Percentiles rank a stretch among this genome's conserved stretches.
These are phyloP conservation scores for Diaporthe helianthi DNA, from an alignment of 2,329 filamentous ascomycete species.

Conservation along the genomic window DNA sequence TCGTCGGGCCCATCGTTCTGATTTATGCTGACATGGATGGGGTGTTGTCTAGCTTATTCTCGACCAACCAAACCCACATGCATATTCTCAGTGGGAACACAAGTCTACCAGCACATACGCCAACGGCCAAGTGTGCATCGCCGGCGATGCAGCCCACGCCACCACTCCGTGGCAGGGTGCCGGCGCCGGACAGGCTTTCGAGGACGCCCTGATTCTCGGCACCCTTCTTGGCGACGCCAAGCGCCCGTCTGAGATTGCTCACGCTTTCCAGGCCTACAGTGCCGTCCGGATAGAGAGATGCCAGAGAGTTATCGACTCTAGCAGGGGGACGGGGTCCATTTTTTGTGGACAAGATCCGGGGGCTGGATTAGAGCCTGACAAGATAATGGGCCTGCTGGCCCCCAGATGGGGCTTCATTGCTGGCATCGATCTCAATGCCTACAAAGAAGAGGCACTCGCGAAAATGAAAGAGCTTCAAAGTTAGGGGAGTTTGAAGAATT, in stretches of 20 bases:
- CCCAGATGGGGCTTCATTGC: slow-evolving; percentile 33
- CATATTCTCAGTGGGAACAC: slow-evolving; percentile 36
- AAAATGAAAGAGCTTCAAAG: slow-evolving; percentile 27
- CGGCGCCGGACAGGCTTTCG: slow-evolving; percentile 34
- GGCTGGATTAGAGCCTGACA: slow-evolving; percentile 32
- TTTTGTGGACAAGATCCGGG: slow-evolving; percentile 33
- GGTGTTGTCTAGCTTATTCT: slow-evolving; percentile 29
- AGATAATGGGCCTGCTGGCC: slow-evolving; percentile 21
- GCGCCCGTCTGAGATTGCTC: slow-evolving; percentile 6
- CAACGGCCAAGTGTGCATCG: slow-evolving; percentile 27
- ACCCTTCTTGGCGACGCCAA: slow-evolving; percentile 21
- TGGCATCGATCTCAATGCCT: slow-evolving; percentile 24
- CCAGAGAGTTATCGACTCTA: slow-evolving; percentile 34
- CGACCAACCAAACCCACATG: slow-evolving; percentile 30
- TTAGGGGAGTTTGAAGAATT: neutral
- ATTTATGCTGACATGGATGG: neutral
- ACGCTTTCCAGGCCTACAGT: slow-evolving; percentile 32
- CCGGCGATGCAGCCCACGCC: slow-evolving; percentile 35
- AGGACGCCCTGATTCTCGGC: slow-evolving; percentile 34
- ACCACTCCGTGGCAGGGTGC: slow-evolving; percentile 35
- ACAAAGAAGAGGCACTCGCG: slow-evolving; percentile 29
- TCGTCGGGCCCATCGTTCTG: neutral
- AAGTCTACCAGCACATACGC: slow-evolving; percentile 32
- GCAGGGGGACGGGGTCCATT: slow-evolving; percentile 30
- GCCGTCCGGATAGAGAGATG: slow-evolving; percentile 24